Conservation (phyloP, 306 rosid species). For the Vigna mungo region DNA sequence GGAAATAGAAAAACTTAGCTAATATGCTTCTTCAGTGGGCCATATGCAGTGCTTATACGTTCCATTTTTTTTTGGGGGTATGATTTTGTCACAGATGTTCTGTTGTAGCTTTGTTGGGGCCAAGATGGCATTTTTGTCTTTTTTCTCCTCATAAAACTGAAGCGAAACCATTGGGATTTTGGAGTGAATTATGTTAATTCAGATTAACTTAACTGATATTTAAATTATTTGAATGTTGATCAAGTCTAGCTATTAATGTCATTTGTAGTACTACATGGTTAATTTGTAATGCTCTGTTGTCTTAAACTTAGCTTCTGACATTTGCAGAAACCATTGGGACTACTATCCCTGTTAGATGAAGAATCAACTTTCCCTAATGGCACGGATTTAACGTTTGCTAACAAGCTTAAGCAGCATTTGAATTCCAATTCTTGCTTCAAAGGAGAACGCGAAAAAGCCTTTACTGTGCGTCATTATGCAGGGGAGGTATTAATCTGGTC, state of each 20-base stretch:
- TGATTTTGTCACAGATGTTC: slow-evolving; percentile 18
- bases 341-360: slow-evolving; percentile 90
- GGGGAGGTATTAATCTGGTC: slow-evolving; percentile 85
- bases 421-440: slow-evolving; percentile 77
- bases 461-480: slow-evolving; percentile 89
- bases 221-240: neutral
- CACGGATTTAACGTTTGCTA: slow-evolving; percentile 87
- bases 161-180: neutral
- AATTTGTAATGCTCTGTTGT: slow-evolving; percentile 4
- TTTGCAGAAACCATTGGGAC: slow-evolving; percentile 96
- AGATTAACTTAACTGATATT: neutral
- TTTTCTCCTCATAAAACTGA: neutral
- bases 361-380: slow-evolving; percentile 99
- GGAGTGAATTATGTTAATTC: slow-evolving; percentile 5
- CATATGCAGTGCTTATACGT: neutral
- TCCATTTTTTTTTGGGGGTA: neutral
- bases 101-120: neutral
- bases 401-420: slow-evolving; percentile 97
- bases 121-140: slow-evolving; percentile 5
- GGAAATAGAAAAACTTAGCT: slow-evolving; percentile 18
- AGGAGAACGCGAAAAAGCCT: slow-evolving; percentile 92
- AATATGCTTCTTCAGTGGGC: neutral
- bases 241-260: neutral
- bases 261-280: neutral
- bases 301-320: slow-evolving; percentile 38